Percentiles rank a stretch among this genome's conserved stretches.
phyloP scores from a whole-genome alignment of 352 stramenopile species.

The Phytophthora tubulina region DNA sequence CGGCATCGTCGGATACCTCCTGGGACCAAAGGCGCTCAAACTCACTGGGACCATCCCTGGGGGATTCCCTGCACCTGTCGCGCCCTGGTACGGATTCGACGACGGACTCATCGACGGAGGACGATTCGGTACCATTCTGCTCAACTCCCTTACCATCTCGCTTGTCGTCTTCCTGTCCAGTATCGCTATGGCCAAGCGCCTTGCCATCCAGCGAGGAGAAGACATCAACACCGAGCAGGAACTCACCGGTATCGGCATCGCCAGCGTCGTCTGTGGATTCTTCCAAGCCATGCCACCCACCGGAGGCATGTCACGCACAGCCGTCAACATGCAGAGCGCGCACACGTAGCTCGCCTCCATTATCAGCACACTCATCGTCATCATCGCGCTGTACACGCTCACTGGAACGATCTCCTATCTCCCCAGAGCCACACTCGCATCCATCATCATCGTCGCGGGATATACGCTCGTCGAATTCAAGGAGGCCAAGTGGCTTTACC shows the following conservation, averaged over 20 bases:
- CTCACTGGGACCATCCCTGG: neutral
- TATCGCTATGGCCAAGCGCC: neutral
- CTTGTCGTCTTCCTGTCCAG: neutral
- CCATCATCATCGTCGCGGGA: neutral
- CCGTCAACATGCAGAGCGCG: neutral
- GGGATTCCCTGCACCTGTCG: neutral
- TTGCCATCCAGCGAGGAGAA: neutral
- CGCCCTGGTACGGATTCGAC: neutral
- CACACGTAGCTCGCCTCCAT: neutral
- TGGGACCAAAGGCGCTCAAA: neutral
- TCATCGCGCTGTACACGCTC: neutral
- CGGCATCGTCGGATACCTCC: neutral
- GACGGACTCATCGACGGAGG: neutral
- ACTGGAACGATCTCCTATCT: neutral
- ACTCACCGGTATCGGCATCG: neutral
- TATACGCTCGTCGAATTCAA: neutral
- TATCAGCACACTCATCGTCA: neutral
- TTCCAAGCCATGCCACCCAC: neutral
- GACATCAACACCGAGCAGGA: conserved; percentile 1
- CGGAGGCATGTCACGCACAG: neutral
- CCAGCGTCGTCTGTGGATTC: neutral
- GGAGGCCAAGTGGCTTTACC: neutral
- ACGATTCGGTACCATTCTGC: neutral
- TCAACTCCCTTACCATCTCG: neutral
- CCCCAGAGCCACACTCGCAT: neutral